phyloP scores from a whole-genome alignment of 2,329 filamentous ascomycete genomes.

The Penicillium sp. region DNA sequence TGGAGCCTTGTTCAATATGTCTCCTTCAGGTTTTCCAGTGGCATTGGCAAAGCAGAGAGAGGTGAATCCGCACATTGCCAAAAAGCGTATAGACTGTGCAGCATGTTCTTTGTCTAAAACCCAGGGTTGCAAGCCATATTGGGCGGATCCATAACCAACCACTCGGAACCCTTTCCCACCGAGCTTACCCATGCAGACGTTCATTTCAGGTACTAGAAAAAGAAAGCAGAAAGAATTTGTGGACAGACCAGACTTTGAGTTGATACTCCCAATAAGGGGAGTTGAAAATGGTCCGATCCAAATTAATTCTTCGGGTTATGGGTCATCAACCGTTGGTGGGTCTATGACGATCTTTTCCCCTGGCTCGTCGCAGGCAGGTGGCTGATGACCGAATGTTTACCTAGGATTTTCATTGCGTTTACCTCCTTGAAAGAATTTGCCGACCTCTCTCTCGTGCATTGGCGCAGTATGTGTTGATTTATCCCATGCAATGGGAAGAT shows the following conservation, averaged over 20 bases:
- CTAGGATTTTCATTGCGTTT: slow-evolving; percentile 10
- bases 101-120: slow-evolving; percentile 10
- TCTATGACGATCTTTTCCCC: slow-evolving; percentile 14
- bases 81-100: slow-evolving; percentile 6
- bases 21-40: background rate
- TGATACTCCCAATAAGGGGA: background rate
- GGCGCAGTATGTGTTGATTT: background rate
- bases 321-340: slow-evolving; percentile 16
- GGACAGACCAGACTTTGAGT: background rate
- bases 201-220: background rate
- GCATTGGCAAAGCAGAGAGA: background rate
- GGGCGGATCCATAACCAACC: slow-evolving; percentile 7
- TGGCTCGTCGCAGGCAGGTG: too few relatives aligned
- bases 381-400: slow-evolving; percentile 9
- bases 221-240: background rate
- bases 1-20: slow-evolving; percentile 10
- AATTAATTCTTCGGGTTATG: slow-evolving; percentile 8
- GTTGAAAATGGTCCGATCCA: slow-evolving; percentile 6
- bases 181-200: slow-evolving; percentile 1
- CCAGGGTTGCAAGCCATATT: slow-evolving; percentile 3
- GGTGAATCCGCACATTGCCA: background rate
- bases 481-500: background rate
- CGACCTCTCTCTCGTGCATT: slow-evolving; percentile 6
- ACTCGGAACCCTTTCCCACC: slow-evolving; percentile 4
- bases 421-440: slow-evolving; percentile 1